Evolutionary conservation across 2,329 filamentous ascomycete species (phyloP).

Genomic region (Camillea tinctor): DNA sequence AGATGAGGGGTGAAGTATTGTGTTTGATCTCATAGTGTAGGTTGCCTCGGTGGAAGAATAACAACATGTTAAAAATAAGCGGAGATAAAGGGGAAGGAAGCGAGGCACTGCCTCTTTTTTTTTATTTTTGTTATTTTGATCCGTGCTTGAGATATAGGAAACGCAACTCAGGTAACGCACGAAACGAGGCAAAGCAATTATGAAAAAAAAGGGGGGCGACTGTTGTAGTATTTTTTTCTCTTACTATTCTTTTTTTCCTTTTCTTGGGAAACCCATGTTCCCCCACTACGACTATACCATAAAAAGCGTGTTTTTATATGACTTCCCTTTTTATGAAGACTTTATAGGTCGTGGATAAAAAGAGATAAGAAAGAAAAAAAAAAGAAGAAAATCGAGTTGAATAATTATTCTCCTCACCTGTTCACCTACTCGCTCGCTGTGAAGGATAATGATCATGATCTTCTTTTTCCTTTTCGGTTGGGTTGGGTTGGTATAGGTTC

Average conservation of each 20-base stretch:
- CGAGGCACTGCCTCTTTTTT: background rate
- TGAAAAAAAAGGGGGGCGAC: background rate
- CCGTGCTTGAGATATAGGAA: background rate
- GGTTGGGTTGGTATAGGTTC: no score
- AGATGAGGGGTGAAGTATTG: background rate
- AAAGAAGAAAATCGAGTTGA: no score
- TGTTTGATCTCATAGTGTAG: background rate
- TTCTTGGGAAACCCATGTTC: no score
- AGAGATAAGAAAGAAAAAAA: no score
- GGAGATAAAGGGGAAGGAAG: background rate
- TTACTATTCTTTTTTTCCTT: constrained; percentile 3
- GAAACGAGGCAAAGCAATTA: background rate
- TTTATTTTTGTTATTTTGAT: background rate
- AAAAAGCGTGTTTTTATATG: no score
- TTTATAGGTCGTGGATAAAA: background rate
- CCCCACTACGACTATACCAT: no score
- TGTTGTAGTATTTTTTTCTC: constrained; percentile 9
- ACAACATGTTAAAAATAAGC: background rate
- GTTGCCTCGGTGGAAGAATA: background rate
- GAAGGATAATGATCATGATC: no score
- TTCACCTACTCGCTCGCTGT: no score
- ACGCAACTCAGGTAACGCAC: background rate
- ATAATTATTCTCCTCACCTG: no score
- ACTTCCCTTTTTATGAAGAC: no score
- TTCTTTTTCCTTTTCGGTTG: no score